Evolutionary conservation across 331 rosid genomes (phyloP).

Genomic region (Acacia pycnantha): DNA sequence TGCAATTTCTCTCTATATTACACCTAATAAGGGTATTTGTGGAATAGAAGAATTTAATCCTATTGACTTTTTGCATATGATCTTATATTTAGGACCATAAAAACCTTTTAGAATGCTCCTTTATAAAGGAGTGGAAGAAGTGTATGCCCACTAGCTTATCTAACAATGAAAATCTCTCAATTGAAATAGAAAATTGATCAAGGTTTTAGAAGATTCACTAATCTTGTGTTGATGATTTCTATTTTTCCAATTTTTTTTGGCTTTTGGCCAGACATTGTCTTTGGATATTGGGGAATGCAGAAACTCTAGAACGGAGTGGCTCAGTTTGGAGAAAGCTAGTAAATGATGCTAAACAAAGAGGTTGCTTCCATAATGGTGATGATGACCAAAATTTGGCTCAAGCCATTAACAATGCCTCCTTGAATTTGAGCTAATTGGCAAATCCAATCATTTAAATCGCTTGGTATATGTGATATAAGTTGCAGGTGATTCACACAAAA

Average conservation of each 20-base stretch:
- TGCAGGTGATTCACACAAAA: constrained; percentile 10
- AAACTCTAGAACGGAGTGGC: constrained; percentile 36
- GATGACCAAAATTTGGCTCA: constrained; percentile 41
- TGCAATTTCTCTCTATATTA: too few species aligned
- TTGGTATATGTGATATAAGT: not conserved
- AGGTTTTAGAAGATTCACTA: not conserved
- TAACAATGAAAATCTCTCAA: not conserved
- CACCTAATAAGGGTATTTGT: too few species aligned
- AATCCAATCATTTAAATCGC: constrained; percentile 6
- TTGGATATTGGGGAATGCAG: constrained; percentile 73
- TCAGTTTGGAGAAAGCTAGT: constrained; percentile 56
- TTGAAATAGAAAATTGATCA: not conserved
- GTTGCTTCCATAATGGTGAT: constrained; percentile 49
- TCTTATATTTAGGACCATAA: too few species aligned
- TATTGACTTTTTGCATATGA: too few species aligned
- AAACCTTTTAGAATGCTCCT: too few species aligned
- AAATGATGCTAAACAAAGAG: constrained; percentile 49
- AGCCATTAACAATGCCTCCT: constrained; percentile 36
- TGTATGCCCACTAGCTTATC: not conserved
- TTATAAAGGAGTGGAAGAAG: too few species aligned
- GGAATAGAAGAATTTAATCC: too few species aligned
- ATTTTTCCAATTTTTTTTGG: not conserved
- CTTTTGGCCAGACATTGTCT: constrained; percentile 49
- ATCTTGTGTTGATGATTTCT: not conserved
- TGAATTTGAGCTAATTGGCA: constrained; percentile 30